Base-by-base conservation (phyloP, 148 eudicot genomes). In the Diospyros lotus region DNA sequence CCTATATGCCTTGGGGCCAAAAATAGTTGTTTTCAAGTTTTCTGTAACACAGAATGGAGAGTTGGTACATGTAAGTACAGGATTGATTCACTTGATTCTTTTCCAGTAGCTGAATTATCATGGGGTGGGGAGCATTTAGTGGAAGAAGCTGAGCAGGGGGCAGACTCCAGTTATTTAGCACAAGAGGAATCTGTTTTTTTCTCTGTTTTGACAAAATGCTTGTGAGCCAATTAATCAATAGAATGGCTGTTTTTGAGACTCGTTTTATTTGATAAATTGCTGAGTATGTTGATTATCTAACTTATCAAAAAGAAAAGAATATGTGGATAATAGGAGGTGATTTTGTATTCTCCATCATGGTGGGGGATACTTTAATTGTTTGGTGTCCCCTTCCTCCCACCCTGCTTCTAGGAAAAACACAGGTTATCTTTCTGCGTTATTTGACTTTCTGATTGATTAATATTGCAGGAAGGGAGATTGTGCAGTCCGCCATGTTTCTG, bases 381-480 rank as follows among this genome's bases (percentile, higher is more conserved):
- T 28, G 28, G 28, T 28, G 28, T 28, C 28, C 28, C 28, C 28
- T 28, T 28, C 28, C 28, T 28, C 28, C 28, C 0, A 28, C 28
- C 28, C 28, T 28, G 28, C 28, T 28, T 28, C 28, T 28, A 28
- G 28, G 28, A 28, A 28, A 28, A 28, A 28, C 28, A 28, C 28
- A 28, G 28, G 46, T 63, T n/a, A n/a, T 54, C 11, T 63, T 51
- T 74, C 51, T 41, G 39, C 46, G 9, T 48, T 64, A 14, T 52
- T 64, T 74, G 51, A 52, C 10, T 7, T 64, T 38, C 15, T 0
- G 2, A 61, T 73, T 52, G 66, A 41, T 69, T 73, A 66, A 39
- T 14, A 28, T 86, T 82, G 73, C 92, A 93, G 96, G 92, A 75
- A 75, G 77, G 84, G 79, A 53, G 45, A 63, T 72, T 74, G 48